Conservation (phyloP, 306 rosid species). For the Mucuna pruriens region DNA sequence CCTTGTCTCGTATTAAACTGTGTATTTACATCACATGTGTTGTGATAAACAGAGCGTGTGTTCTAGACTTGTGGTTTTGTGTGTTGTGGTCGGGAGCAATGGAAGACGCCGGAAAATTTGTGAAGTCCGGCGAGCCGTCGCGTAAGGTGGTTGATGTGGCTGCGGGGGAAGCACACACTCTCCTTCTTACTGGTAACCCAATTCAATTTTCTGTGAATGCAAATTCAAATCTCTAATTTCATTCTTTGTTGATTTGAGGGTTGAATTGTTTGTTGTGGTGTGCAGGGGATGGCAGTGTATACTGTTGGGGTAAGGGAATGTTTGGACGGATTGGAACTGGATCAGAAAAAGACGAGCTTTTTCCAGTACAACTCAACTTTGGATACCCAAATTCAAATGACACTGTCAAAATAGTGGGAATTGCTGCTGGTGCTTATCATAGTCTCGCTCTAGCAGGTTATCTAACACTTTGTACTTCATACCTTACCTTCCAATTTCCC, state of each 20-base stretch:
- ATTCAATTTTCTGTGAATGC: neutral
- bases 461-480: neutral
- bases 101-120: conserved; percentile 28
- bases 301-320: conserved; percentile 95
- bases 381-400: conserved; percentile 31
- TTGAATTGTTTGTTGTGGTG: neutral
- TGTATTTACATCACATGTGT: neutral
- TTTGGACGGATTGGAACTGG: conserved; percentile 86
- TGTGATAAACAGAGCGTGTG: neutral
- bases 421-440: conserved; percentile 95
- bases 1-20: neutral
- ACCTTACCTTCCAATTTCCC: conserved; percentile 29
- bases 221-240: conserved; percentile 1
- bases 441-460: conserved; percentile 87
- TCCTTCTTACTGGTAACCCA: conserved; percentile 39
- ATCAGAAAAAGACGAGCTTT: conserved; percentile 62
- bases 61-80: neutral
- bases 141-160: conserved; percentile 30
- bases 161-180: conserved; percentile 48
- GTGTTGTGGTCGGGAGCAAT: conserved; percentile 27
- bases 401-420: conserved; percentile 55
- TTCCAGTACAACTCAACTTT: conserved; percentile 65
- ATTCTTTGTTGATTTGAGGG: neutral
- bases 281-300: conserved; percentile 77
- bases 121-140: conserved; percentile 9